Evolutionary conservation across 495 filamentous ascomycete species (phyloP), one percentile per base, ranked within the genome.

Genomic region (Apodospora peruviana): DNA sequence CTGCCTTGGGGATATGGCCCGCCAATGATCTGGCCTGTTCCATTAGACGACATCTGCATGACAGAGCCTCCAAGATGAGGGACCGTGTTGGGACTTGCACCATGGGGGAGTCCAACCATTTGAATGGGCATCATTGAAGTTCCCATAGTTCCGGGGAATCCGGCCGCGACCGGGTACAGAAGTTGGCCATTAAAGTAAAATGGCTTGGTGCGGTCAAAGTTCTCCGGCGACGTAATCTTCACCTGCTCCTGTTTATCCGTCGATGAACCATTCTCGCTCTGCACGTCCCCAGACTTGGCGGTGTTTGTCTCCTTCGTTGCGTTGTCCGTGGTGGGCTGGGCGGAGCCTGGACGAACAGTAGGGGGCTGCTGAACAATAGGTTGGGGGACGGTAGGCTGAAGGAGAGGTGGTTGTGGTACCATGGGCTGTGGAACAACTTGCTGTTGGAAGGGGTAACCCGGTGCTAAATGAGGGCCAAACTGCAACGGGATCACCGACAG

Each of bases 141-240:
- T 7, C 48, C 51, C 46, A 62, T 25, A 4, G 44, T 11, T 2
- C 47, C 37, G 9, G 56, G 49, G 32, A 61, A 59, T 19, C 56
- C 37, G 5, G 52, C 34, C 8, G 58, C 42, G n/a, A 69, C 37
- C 1, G 75, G 75, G 34, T 70, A 73, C n/a, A 77, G 57, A 35
- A 72, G 46, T 23, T 78, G 71, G 37, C 73, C 73, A 46, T 78
- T 77, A 59, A 64, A 62, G 39, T 67, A 65, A 48, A 72, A 74
- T 0, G 74, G 73, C 48, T 68, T 67, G 36, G 61, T 69, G 10
- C 57, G 58, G 34, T 78, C 74, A 22, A 72, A 70, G 43, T 71
- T 60, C 46, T 69, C 68, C 7, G 69, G 69, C n/a, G 66, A 64
- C 1, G 69, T 61, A 24, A 73, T 57, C 54, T 69, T 74, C 32